Base-by-base conservation (phyloP, 129 eudicot genomes). In the Artemisia argyi region DNA sequence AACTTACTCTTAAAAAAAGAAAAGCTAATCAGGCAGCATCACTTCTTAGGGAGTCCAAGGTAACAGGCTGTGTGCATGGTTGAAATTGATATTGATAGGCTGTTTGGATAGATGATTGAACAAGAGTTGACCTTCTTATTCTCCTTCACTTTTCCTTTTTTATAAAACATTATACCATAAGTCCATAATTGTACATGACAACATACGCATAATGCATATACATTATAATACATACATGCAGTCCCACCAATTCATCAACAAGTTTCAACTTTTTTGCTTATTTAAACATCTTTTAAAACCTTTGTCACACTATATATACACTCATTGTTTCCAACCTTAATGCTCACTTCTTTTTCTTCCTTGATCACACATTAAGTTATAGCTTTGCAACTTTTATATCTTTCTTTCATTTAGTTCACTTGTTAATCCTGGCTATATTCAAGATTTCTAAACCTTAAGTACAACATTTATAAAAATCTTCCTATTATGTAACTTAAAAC, bases 71-170 rank as follows among this genome's bases (percentile, higher is more conserved):
- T 55, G 73, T 66, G 61, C 66, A 49, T 68, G 52, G 62, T 10
- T 68, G 69, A 67, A 52, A 61, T 48, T 35, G 71, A 64, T 74
- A 16, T 42, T 18, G 54, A 73, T 63, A 42, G 58, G 55, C 47
- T 74, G 57, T 74, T 39, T 39, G 46, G 58, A 61, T 13, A 19
- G 59, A 71, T 63, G 60, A 78, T 78, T 71, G 53, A 59, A 57
- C 77, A 78, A 78, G 82, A 78, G 77, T 78, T 78, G 82, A 78
- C 82, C 77, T 63, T 77, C 46, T 42, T 1, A 24, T 77, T 61
- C 53, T 63, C 72, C 26, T n/a, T 53, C 42, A 35, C 61, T 71
- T 71, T 44, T 18, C 61, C 61, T 64, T 69, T 22, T 42, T 60
- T 52, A 52, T 52, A 52, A 59, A 12, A 4, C n/a, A 59, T 22